phyloP scores from a whole-genome alignment of 2,329 filamentous ascomycete species.

The Aspergillus persii region DNA sequence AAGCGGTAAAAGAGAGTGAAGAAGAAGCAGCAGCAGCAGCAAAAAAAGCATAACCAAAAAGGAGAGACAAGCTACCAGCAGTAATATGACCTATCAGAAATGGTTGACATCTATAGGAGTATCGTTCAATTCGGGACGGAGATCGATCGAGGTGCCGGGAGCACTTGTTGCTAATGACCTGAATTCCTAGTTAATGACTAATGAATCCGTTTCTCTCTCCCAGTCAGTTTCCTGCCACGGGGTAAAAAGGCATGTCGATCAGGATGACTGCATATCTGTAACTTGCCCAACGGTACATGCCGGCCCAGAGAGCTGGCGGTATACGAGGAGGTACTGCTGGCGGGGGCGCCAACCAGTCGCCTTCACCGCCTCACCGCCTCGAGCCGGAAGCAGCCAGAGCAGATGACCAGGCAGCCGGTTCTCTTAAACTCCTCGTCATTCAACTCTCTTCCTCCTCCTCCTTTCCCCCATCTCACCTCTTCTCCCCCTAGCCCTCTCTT shows the following conservation, averaged over 20 bases:
- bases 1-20: neutral
- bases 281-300: neutral
- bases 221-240: too few species aligned
- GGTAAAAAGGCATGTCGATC: too few species aligned
- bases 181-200: too few species aligned
- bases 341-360: slow-evolving; percentile 1
- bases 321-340: neutral
- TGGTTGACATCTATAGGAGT: too few species aligned
- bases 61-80: neutral
- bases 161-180: too few species aligned
- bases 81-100: neutral
- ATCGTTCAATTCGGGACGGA: too few species aligned
- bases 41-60: neutral
- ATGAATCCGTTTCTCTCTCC: too few species aligned
- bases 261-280: neutral
- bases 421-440: slow-evolving; percentile 16
- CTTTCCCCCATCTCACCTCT: slow-evolving; percentile 16
- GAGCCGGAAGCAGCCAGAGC: slow-evolving; percentile 17
- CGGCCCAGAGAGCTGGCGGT: neutral
- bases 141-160: too few species aligned
- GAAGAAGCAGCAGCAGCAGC: neutral
- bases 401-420: slow-evolving; percentile 17
- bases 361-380: slow-evolving; percentile 26
- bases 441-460: slow-evolving; percentile 15
- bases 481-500: slow-evolving; percentile 10